phyloP scores from a whole-genome alignment of 2,329 filamentous ascomycete species.

The Microthyrium microscopicum region DNA sequence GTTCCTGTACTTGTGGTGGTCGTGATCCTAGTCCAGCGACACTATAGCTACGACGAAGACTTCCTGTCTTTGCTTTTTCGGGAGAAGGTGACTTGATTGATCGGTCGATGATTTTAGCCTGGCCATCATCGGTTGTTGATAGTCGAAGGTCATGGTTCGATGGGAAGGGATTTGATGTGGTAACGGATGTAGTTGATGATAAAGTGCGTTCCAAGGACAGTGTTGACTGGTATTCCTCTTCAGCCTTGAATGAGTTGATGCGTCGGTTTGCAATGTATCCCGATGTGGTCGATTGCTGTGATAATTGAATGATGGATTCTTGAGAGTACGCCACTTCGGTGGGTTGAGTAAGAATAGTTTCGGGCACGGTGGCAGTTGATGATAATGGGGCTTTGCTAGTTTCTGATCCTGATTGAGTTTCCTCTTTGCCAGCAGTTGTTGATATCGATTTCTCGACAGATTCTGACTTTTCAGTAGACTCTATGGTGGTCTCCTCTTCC shows the following conservation, averaged over 20 bases:
- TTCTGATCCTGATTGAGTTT: too few relatives aligned
- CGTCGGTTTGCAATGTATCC: constrained; percentile 30
- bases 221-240: constrained; percentile 15
- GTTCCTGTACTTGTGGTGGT: constrained; percentile 14
- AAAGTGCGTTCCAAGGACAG: constrained; percentile 3
- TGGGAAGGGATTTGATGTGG: too few relatives aligned
- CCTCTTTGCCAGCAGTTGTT: too few relatives aligned
- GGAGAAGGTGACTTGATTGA: constrained; percentile 51
- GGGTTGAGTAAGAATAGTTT: constrained; percentile 14
- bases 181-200: too few relatives aligned
- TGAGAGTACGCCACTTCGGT: too few relatives aligned
- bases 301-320: too few relatives aligned
- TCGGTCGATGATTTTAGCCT: constrained; percentile 62
- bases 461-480: constrained; percentile 1
- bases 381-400: background rate
- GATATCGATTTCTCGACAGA: too few relatives aligned
- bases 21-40: constrained; percentile 28
- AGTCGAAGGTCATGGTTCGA: constrained; percentile 53
- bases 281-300: constrained; percentile 16
- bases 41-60: constrained; percentile 55
- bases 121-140: constrained; percentile 73
- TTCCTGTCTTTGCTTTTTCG: constrained; percentile 30
- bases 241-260: constrained; percentile 23
- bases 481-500: background rate
- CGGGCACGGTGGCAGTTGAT: constrained; percentile 11